phyloP scores from a whole-genome alignment of 768 basidiomycete genomes.

The Suillus luteus region DNA sequence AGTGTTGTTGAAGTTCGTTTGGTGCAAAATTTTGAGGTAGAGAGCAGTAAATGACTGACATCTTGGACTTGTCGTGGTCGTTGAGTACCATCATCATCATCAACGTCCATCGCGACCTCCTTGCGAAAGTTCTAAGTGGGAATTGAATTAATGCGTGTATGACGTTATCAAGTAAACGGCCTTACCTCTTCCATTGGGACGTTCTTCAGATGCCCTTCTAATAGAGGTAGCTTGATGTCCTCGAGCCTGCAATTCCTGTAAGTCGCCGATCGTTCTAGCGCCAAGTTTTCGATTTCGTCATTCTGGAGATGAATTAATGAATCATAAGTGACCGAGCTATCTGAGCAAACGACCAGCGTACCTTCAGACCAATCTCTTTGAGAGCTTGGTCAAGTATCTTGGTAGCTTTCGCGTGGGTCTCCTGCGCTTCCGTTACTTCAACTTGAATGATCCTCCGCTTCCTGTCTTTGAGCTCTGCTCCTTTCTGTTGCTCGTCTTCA shows the following conservation, averaged over 20 bases:
- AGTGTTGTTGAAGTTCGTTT: too few species aligned
- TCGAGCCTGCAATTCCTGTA: constrained; percentile 95
- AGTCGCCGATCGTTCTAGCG: constrained; percentile 79
- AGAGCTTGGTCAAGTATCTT: constrained; percentile 82
- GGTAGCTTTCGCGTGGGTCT: constrained; percentile 63
- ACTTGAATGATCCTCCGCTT: constrained; percentile 49
- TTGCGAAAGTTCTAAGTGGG: constrained; percentile 70
- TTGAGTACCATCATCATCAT: constrained; percentile 82
- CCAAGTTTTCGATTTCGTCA: constrained; percentile 76
- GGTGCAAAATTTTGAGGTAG: too few species aligned
- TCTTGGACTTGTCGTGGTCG: constrained; percentile 64
- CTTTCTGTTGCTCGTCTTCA: constrained; percentile 50
- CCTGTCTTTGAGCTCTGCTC: constrained; percentile 55
- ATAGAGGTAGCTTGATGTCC: constrained; percentile 82
- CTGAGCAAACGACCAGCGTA: constrained; percentile 34
- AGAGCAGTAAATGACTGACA: constrained; percentile 17
- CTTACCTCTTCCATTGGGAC: constrained; percentile 95
- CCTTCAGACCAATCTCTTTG: constrained; percentile 87
- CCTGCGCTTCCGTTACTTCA: constrained; percentile 62
- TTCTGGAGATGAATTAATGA: not conserved
- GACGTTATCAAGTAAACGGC: not conserved
- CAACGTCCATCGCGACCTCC: constrained; percentile 90
- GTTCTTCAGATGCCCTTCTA: constrained; percentile 73
- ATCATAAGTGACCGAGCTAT: not conserved
- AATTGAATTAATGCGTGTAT: constrained; percentile 13